Evolutionary conservation across 352 stramenopile genomes (phyloP).

Genomic region (Phytophthora multivora): DNA sequence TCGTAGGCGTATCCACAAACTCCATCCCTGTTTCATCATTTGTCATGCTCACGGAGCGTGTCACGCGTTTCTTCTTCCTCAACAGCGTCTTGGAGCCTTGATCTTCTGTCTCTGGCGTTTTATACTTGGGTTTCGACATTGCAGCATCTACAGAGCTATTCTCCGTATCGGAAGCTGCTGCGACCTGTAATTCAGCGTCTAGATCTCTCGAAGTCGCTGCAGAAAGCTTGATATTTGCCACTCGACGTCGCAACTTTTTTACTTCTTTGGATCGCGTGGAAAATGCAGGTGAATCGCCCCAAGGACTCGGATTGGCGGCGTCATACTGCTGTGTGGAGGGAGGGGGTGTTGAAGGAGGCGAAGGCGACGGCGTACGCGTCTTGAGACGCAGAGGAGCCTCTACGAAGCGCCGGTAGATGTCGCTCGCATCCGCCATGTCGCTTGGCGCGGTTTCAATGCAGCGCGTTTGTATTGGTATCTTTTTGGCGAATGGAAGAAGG

Average conservation of each 20-base stretch:
- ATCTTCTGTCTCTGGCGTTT: not conserved
- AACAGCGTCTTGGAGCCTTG: not conserved
- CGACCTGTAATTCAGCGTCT: not conserved
- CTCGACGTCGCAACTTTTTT: conserved; percentile 28
- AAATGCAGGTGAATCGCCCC: conserved; percentile 12
- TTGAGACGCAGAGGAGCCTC: conserved; percentile 53
- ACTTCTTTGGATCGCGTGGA: conserved; percentile 31
- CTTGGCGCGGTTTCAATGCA: not conserved
- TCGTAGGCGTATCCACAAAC: conserved; percentile 53
- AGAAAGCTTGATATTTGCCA: conserved; percentile 29
- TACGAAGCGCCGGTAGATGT: conserved; percentile 55
- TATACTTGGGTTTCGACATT: not conserved
- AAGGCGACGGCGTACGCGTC: conserved; percentile 7
- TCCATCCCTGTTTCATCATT: conserved; percentile 38
- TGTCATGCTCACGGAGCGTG: conserved; percentile 29
- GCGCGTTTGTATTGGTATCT: too few relatives aligned
- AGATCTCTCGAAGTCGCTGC: not conserved
- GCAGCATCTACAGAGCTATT: conserved; percentile 5
- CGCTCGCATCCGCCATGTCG: conserved; percentile 35
- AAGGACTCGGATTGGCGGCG: not conserved
- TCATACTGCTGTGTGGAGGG: conserved; percentile 14
- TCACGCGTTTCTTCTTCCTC: conserved; percentile 51
- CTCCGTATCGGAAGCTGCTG: not conserved
- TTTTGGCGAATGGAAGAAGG: too few relatives aligned
- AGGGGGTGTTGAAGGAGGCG: conserved; percentile 2